A percentile compares a stretch with the other conserved stretches of the same genome.
phyloP scores from a whole-genome alignment of 2,329 filamentous ascomycete genomes.

The Phoma herbarum region DNA sequence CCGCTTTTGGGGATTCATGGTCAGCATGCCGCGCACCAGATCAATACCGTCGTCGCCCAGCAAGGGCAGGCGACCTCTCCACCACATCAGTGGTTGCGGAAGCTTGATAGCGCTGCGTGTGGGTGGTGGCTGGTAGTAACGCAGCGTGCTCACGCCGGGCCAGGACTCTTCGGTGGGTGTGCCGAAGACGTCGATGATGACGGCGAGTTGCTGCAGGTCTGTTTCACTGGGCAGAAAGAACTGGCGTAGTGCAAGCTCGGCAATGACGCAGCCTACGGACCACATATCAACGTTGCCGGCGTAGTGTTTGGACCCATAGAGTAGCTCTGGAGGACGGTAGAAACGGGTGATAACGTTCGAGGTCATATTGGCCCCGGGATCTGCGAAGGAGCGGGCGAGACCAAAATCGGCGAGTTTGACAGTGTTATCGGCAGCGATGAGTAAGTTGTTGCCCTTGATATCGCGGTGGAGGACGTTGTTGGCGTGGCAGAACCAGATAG shows the following conservation, averaged over 20 bases:
- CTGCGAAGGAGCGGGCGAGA: slow-evolving; percentile 86
- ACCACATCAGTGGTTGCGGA: slow-evolving; percentile 75
- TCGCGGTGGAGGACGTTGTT: slow-evolving; percentile 94
- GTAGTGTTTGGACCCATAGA: slow-evolving; percentile 91
- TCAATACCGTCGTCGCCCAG: slow-evolving; percentile 86
- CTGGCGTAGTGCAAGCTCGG: slow-evolving; percentile 83
- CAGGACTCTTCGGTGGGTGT: slow-evolving; percentile 94
- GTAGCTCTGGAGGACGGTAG: slow-evolving; percentile 93
- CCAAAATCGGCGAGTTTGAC: slow-evolving; percentile 98
- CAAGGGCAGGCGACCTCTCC: slow-evolving; percentile 78
- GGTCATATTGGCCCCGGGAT: slow-evolving; percentile 90
- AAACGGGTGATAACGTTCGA: slow-evolving; percentile 94
- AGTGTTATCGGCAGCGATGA: slow-evolving; percentile 91
- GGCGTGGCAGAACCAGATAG: slow-evolving; percentile 95
- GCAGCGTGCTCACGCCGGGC: slow-evolving; percentile 86
- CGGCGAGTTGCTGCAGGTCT: slow-evolving; percentile 84
- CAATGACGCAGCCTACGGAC: slow-evolving; percentile 92
- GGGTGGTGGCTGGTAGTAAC: slow-evolving; percentile 78
- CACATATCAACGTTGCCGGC: slow-evolving; percentile 91
- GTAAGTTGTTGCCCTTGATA: slow-evolving; percentile 98
- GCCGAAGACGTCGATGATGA: slow-evolving; percentile 86
- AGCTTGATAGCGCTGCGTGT: slow-evolving; percentile 55
- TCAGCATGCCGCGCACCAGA: slow-evolving; percentile 83
- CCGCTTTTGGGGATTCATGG: slow-evolving; percentile 85
- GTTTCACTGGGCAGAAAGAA: slow-evolving; percentile 85